A percentile compares a stretch with the other conserved stretches of the same genome.
Evolutionary conservation across 495 filamentous ascomycete species (phyloP).

Genomic region (Pyronema domesticum): DNA sequence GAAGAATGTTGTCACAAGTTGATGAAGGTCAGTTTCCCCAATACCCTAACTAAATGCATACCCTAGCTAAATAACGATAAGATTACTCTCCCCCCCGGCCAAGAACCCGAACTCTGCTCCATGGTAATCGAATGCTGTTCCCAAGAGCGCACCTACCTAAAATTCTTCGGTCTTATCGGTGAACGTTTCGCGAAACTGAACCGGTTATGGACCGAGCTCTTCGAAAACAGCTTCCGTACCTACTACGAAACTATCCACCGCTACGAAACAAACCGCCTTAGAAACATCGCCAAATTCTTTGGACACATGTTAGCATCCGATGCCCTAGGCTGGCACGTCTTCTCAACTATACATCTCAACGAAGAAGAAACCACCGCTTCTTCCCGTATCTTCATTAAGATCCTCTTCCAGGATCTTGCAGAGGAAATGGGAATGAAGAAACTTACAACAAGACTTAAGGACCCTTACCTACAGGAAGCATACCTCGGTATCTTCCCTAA

Average conservation of each 20-base stretch:
- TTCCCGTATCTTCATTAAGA: conserved; percentile 95
- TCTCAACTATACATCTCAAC: conserved; percentile 71
- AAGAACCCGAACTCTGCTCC: conserved; percentile 75
- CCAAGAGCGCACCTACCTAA: conserved; percentile 87
- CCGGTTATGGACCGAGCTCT: conserved; percentile 79
- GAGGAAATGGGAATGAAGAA: conserved; percentile 72
- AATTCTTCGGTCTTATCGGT: conserved; percentile 87
- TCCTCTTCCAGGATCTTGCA: conserved; percentile 79
- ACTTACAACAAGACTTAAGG: conserved; percentile 54
- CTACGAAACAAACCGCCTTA: conserved; percentile 80
- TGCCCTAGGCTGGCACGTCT: conserved; percentile 77
- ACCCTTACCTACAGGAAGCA: conserved; percentile 58
- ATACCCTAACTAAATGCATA: background rate
- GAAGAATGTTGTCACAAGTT: conserved; percentile 93
- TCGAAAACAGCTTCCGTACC: conserved; percentile 70
- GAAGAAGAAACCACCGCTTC: conserved; percentile 93
- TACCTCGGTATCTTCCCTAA: conserved; percentile 79
- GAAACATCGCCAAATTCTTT: conserved; percentile 90
- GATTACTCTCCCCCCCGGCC: conserved; percentile 65
- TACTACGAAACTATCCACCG: conserved; percentile 97
- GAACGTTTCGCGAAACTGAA: conserved; percentile 93
- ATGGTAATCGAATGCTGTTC: conserved; percentile 96
- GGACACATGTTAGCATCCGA: conserved; percentile 76
- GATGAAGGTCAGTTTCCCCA: conserved; percentile 42
- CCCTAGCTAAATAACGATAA: conserved; percentile 13